A percentile compares a stretch with the other conserved stretches of the same genome.
Evolutionary conservation across 164 flowering plant species (phyloP).

Genomic region (Litsea cubeba): DNA sequence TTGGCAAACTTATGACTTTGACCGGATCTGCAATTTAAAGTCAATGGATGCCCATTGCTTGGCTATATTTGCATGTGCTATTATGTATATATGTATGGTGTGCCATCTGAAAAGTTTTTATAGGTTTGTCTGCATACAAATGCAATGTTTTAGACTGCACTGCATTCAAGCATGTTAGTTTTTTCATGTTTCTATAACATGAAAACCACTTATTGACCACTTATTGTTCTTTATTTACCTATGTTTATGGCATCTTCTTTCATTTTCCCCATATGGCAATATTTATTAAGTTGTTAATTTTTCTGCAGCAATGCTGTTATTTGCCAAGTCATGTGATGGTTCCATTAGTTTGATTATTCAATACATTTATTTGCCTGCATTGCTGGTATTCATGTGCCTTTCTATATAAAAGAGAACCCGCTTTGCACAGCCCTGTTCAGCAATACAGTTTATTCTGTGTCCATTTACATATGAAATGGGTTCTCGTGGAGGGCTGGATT

Average conservation of each 20-base stretch:
- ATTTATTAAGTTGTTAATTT: neutral
- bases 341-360: neutral
- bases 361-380: neutral
- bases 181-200: no score
- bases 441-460: conserved; percentile 36
- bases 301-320: neutral
- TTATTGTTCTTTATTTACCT: neutral
- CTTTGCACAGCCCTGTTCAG: conserved; percentile 11
- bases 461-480: conserved; percentile 71
- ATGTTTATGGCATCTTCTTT: neutral
- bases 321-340: neutral
- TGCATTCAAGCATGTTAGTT: no score
- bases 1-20: no score
- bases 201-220: no score
- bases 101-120: neutral
- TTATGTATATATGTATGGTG: no score
- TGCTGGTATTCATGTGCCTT: conserved; percentile 32
- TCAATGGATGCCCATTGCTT: no score
- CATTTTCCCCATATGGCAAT: neutral
- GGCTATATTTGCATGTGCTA: no score
- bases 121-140: neutral
- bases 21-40: no score
- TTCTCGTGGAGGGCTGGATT: conserved; percentile 65
- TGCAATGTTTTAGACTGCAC: no score
- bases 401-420: conserved; percentile 17